These are phyloP conservation scores for Kurtzmaniella quercitrusa DNA, from an alignment of 1,139 yeast species.

Conservation along the genomic window DNA sequence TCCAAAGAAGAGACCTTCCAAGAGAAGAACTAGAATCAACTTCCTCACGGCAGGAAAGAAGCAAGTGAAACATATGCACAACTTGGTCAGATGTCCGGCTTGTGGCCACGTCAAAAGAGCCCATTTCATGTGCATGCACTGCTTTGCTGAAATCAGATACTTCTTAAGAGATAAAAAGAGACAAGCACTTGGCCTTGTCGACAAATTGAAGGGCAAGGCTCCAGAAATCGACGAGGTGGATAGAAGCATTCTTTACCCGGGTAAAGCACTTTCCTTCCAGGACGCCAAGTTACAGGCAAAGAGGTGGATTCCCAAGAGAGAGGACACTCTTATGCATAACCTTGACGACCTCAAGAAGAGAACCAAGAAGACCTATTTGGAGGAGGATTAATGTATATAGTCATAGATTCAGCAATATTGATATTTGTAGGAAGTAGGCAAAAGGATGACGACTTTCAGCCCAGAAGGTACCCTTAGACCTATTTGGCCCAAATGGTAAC, in stretches of 20 bases:
- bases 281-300: slow-evolving; percentile 43
- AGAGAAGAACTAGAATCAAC: slow-evolving; percentile 78
- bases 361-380: slow-evolving; percentile 6
- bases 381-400: slow-evolving; percentile 3
- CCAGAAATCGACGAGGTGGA: slow-evolving; percentile 58
- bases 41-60: slow-evolving; percentile 80
- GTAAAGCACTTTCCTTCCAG: slow-evolving; percentile 49
- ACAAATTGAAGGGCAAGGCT: slow-evolving; percentile 29
- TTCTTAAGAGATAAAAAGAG: slow-evolving; percentile 59
- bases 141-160: slow-evolving; percentile 75
- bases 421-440: too few species aligned
- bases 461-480: too few species aligned
- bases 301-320: slow-evolving; percentile 61
- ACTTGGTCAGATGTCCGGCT: slow-evolving; percentile 87
- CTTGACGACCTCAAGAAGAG: slow-evolving; percentile 17
- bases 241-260: slow-evolving; percentile 70
- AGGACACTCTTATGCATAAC: slow-evolving; percentile 29
- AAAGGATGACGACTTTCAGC: too few species aligned
- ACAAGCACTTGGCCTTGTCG: slow-evolving; percentile 19
- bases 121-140: slow-evolving; percentile 88
- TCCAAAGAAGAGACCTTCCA: slow-evolving; percentile 90
- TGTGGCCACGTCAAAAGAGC: slow-evolving; percentile 92
- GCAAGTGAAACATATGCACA: slow-evolving; percentile 70
- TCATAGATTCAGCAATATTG: not conserved
- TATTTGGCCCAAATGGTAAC: too few species aligned